These are phyloP conservation scores for Albugo candida DNA, from an alignment of 352 stramenopile genomes.

Conservation along the genomic window DNA sequence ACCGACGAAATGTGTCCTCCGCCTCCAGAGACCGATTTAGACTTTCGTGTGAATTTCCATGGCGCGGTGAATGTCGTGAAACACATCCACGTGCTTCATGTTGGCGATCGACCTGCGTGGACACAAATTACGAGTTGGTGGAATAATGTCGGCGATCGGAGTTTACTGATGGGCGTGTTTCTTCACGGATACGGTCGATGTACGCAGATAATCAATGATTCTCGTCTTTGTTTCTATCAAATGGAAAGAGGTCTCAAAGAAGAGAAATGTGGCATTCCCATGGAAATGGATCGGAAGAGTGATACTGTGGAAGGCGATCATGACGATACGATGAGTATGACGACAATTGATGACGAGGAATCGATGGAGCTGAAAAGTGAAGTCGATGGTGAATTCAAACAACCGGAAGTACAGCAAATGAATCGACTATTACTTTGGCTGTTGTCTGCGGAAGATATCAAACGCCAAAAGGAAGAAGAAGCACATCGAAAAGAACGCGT, in stretches of 20 bases:
- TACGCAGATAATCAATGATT: constrained; percentile 57
- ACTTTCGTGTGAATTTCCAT: constrained; percentile 51
- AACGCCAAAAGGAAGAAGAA: constrained; percentile 62
- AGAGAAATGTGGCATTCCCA: neutral
- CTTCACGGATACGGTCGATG: constrained; percentile 72
- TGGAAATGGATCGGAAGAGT: neutral
- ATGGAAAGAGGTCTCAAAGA: constrained; percentile 29
- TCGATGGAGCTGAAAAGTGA: neutral
- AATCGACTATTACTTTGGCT: constrained; percentile 75
- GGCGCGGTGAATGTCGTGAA: constrained; percentile 42
- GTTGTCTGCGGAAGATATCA: constrained; percentile 67
- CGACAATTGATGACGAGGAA: constrained; percentile 16
- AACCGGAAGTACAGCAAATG: constrained; percentile 79
- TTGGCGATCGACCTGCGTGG: constrained; percentile 59
- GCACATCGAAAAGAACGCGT: constrained; percentile 57
- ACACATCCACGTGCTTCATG: constrained; percentile 36
- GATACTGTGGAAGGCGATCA: constrained; percentile 8
- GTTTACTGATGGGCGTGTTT: constrained; percentile 65
- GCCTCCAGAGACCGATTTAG: constrained; percentile 26
- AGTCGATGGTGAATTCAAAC: constrained; percentile 27
- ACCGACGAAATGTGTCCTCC: constrained; percentile 4
- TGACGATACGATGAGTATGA: constrained; percentile 14
- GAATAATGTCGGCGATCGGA: constrained; percentile 60
- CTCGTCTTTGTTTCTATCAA: constrained; percentile 44
- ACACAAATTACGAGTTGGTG: constrained; percentile 74